phyloP scores from a whole-genome alignment of 352 stramenopile species.

The Pseudoperonospora humuli region DNA sequence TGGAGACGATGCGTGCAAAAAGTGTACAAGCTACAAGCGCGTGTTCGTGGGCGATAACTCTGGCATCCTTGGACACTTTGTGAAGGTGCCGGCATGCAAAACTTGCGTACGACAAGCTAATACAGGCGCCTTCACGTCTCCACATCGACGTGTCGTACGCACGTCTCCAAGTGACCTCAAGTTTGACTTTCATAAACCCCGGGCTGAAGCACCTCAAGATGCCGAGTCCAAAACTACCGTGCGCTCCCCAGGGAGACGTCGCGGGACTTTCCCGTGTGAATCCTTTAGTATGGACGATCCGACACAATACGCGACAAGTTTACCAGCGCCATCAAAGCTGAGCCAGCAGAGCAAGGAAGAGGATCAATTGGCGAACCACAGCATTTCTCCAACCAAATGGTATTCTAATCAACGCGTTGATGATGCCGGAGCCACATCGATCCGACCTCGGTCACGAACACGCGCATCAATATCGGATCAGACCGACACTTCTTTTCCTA shows the following conservation, averaged over 20 bases:
- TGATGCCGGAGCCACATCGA: background rate
- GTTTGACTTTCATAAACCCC: conserved; percentile 15
- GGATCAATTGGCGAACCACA: conserved; percentile 11
- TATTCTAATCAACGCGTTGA: conserved; percentile 8
- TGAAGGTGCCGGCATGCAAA: conserved; percentile 34
- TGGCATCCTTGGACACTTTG: conserved; percentile 38
- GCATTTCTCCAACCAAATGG: no score
- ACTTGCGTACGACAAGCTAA: conserved; percentile 34
- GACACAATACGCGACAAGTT: conserved; percentile 5
- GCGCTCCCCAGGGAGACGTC: background rate
- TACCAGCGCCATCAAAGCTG: conserved; percentile 7
- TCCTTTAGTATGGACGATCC: background rate
- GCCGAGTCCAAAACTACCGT: background rate
- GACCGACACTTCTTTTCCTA: conserved; percentile 1
- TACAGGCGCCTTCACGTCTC: conserved; percentile 18
- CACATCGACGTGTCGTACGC: conserved; percentile 14
- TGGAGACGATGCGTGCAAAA: conserved; percentile 36
- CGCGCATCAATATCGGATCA: conserved; percentile 11
- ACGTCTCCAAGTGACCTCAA: conserved; percentile 9
- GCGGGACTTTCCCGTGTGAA: conserved; percentile 9
- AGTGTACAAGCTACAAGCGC: conserved; percentile 33
- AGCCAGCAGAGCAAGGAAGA: conserved; percentile 2
- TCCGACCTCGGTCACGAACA: conserved; percentile 7
- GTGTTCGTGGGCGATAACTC: conserved; percentile 38
- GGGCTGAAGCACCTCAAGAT: conserved; percentile 1